phyloP scores from a whole-genome alignment of 805 yeast genomes.

The Saturnispora besseyi region DNA sequence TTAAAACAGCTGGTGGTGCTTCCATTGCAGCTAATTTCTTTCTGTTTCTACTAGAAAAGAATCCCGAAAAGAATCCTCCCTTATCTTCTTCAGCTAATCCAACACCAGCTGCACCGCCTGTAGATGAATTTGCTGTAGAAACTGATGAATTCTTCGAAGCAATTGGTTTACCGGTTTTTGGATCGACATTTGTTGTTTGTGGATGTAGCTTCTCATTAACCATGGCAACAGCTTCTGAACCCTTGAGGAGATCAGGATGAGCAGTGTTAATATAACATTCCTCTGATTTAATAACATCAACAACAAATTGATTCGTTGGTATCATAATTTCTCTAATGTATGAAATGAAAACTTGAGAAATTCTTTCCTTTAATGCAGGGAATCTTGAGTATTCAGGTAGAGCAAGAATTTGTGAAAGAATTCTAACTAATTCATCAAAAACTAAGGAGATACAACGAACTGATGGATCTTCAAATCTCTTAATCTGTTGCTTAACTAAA shows the following conservation, averaged over 20 bases:
- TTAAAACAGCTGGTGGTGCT: constrained; percentile 91
- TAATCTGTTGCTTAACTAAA: constrained; percentile 86
- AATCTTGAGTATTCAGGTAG: constrained; percentile 81
- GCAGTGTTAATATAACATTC: constrained; percentile 95
- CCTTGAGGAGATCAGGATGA: constrained; percentile 92
- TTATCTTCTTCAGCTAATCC: constrained; percentile 38
- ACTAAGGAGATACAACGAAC: constrained; percentile 80
- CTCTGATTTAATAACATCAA: constrained; percentile 76
- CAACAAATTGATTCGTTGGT: constrained; percentile 81
- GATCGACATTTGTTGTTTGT: constrained; percentile 72
- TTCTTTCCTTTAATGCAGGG: constrained; percentile 82
- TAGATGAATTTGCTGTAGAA: constrained; percentile 18
- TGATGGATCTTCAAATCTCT: constrained; percentile 90
- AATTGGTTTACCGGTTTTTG: constrained; percentile 77
- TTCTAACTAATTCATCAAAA: constrained; percentile 90
- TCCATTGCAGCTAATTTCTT: constrained; percentile 93
- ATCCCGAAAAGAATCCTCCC: constrained; percentile 86
- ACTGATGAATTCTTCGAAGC: neutral
- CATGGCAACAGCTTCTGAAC: constrained; percentile 89
- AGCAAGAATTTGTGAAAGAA: constrained; percentile 71
- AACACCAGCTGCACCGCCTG: constrained; percentile 9
- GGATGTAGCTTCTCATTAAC: constrained; percentile 84
- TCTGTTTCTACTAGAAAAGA: constrained; percentile 85
- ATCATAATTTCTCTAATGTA: constrained; percentile 68
- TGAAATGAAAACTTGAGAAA: constrained; percentile 69